Conservation (phyloP, 768 basidiomycete species). For the Boletellus ananas region DNA sequence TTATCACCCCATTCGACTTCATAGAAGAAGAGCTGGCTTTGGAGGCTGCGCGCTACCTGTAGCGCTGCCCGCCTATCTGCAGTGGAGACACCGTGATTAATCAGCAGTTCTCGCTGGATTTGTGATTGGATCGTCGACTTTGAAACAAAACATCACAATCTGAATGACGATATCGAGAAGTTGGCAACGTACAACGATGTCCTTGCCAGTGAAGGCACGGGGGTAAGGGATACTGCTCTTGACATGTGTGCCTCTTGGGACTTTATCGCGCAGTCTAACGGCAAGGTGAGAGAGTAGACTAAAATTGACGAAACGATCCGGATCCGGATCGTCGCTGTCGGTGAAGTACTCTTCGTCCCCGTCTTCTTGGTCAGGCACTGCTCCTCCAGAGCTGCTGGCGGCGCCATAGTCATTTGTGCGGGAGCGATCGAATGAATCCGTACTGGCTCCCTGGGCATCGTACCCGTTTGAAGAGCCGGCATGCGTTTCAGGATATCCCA, state of each 20-base stretch:
- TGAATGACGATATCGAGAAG: neutral
- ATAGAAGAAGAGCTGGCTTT: slow-evolving; percentile 91
- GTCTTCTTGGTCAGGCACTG: slow-evolving; percentile 26
- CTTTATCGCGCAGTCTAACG: slow-evolving; percentile 84
- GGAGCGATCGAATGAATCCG: slow-evolving; percentile 26
- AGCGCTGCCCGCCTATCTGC: slow-evolving; percentile 81
- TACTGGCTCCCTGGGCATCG: slow-evolving; percentile 15
- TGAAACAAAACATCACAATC: slow-evolving; percentile 6
- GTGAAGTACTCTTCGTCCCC: slow-evolving; percentile 32
- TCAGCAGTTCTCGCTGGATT: slow-evolving; percentile 78
- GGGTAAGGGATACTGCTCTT: slow-evolving; percentile 93
- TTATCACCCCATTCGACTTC: slow-evolving; percentile 94
- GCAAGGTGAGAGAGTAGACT: slow-evolving; percentile 86
- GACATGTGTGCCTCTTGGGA: slow-evolving; percentile 80
- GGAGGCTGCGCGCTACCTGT: slow-evolving; percentile 84
- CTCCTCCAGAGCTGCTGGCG: slow-evolving; percentile 13
- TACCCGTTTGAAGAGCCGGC: slow-evolving; percentile 20
- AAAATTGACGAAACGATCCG: slow-evolving; percentile 81
- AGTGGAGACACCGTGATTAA: slow-evolving; percentile 68
- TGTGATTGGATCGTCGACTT: slow-evolving; percentile 86
- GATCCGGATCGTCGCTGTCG: slow-evolving; percentile 61
- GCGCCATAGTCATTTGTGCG: slow-evolving; percentile 17
- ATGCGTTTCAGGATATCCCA: slow-evolving; percentile 13
- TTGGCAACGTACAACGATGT: slow-evolving; percentile 74
- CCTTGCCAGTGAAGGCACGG: slow-evolving; percentile 88